Evolutionary conservation across 2,329 filamentous ascomycete genomes (phyloP).

Genomic region (Ophiostoma triangulosporum): DNA sequence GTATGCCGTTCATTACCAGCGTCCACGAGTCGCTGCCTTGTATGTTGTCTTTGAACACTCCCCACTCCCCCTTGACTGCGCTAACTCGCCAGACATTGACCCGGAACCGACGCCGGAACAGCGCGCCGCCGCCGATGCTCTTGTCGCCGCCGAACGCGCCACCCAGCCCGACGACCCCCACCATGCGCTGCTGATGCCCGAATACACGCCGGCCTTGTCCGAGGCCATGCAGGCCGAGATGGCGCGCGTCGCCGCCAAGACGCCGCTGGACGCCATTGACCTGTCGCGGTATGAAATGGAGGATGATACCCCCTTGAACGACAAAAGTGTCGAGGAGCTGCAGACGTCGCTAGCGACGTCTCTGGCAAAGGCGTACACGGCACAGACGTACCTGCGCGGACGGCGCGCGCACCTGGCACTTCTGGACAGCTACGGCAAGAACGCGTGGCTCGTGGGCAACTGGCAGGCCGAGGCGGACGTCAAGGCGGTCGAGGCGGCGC

Average conservation of each 20-base stretch:
- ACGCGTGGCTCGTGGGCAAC: slow-evolving; percentile 84
- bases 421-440: slow-evolving; percentile 73
- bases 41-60: slow-evolving; percentile 35
- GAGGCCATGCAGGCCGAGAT: slow-evolving; percentile 56
- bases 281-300: slow-evolving; percentile 70
- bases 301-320: slow-evolving; percentile 32
- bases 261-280: slow-evolving; percentile 49
- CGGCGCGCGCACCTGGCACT: slow-evolving; percentile 48
- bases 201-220: slow-evolving; percentile 43
- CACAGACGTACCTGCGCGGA: slow-evolving; percentile 36
- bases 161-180: slow-evolving; percentile 26
- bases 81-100: slow-evolving; percentile 58
- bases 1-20: slow-evolving; percentile 54
- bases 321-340: slow-evolving; percentile 11
- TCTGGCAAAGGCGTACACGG: slow-evolving; percentile 40
- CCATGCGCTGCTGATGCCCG: slow-evolving; percentile 45
- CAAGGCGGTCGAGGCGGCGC: slow-evolving; percentile 55
- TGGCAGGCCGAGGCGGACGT: slow-evolving; percentile 63
- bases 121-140: slow-evolving; percentile 51
- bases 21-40: slow-evolving; percentile 72
- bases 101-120: slow-evolving; percentile 48
- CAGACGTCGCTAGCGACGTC: slow-evolving; percentile 38
- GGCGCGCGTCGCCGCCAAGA: slow-evolving; percentile 41
- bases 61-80: slow-evolving; percentile 11
- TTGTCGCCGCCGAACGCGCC: slow-evolving; percentile 55